Percentiles rank a stretch among this genome's conserved stretches.
These are phyloP conservation scores for Gracilaria vermiculophylla DNA, from an alignment of 23 red algal species.

Conservation along the genomic window DNA sequence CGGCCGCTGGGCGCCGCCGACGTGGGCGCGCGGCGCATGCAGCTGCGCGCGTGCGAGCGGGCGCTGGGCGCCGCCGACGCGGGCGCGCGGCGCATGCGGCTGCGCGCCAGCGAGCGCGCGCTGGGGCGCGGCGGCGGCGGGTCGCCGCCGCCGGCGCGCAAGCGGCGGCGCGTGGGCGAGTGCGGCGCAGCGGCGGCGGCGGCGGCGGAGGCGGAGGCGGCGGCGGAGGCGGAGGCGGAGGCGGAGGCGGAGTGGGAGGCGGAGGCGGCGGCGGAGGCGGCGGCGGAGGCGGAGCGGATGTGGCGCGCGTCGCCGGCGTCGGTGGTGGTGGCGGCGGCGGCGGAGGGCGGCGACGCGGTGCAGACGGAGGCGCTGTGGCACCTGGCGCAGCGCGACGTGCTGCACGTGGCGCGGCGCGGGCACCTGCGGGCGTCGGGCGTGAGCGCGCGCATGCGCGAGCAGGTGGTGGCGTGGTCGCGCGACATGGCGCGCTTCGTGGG, in stretches of 20 bases:
- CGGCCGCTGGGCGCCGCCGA: too few relatives aligned
- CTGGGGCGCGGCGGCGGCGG: too few relatives aligned
- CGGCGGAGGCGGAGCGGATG: neutral
- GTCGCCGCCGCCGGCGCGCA: too few relatives aligned
- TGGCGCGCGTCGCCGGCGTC: neutral
- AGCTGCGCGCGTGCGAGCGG: too few relatives aligned
- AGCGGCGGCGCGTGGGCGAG: too few relatives aligned
- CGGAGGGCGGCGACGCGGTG: neutral
- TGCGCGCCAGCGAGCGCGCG: too few relatives aligned
- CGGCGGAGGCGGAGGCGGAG: neutral
- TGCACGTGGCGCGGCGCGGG: neutral
- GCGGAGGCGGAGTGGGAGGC: neutral
- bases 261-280: neutral
- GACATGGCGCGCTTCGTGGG: neutral
- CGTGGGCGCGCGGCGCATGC: too few relatives aligned
- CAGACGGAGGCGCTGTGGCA: neutral
- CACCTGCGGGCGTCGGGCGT: neutral
- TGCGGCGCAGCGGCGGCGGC: too few relatives aligned
- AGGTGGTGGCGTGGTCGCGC: conserved; percentile 43
- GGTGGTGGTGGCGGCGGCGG: neutral
- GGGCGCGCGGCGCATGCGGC: too few relatives aligned
- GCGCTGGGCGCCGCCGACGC: too few relatives aligned
- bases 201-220: too few relatives aligned
- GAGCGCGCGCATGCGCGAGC: conserved; percentile 13
- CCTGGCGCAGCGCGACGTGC: neutral